A percentile compares a stretch with the other conserved stretches of the same genome.
phyloP scores from a whole-genome alignment of 495 filamentous ascomycete genomes.

The Viridothelium virens region DNA sequence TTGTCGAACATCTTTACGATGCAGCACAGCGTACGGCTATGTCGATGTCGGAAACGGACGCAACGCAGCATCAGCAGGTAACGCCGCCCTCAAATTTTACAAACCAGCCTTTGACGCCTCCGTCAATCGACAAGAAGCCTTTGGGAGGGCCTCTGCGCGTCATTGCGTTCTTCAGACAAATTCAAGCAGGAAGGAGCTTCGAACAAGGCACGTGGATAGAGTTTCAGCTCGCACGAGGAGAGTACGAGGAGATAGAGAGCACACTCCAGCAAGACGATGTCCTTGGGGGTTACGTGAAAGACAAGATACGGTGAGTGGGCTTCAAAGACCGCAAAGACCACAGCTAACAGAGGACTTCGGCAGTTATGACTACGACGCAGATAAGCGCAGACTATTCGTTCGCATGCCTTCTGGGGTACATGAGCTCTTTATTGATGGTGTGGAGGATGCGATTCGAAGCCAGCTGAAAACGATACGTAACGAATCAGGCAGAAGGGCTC shows the following conservation, averaged over 20 bases:
- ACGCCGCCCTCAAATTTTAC: conserved; percentile 16
- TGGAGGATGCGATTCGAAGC: conserved; percentile 21
- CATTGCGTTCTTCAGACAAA: conserved; percentile 14
- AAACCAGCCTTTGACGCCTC: conserved; percentile 18
- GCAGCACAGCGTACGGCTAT: conserved; percentile 14
- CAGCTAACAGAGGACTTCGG: not conserved
- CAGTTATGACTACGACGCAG: conserved; percentile 20
- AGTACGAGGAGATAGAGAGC: conserved; percentile 18
- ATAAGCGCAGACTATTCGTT: conserved; percentile 12
- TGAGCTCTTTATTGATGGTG: conserved; percentile 18
- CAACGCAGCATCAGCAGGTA: conserved; percentile 14
- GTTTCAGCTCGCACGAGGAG: conserved; percentile 18
- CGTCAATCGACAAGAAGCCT: conserved; percentile 16
- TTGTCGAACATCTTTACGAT: conserved; percentile 13
- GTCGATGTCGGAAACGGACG: not conserved
- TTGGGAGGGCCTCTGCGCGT: conserved; percentile 10
- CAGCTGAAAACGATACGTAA: conserved; percentile 19
- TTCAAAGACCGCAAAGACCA: conserved; percentile 11
- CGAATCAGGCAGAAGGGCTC: conserved; percentile 17
- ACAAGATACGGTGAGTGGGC: conserved; percentile 19
- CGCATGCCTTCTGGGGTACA: conserved; percentile 20
- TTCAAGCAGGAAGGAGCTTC: conserved; percentile 13
- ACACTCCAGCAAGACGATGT: conserved; percentile 14
- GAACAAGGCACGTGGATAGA: conserved; percentile 14
- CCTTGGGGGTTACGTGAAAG: conserved; percentile 16